Conservation (phyloP, 768 basidiomycete genomes). For the Epithele typhae region DNA sequence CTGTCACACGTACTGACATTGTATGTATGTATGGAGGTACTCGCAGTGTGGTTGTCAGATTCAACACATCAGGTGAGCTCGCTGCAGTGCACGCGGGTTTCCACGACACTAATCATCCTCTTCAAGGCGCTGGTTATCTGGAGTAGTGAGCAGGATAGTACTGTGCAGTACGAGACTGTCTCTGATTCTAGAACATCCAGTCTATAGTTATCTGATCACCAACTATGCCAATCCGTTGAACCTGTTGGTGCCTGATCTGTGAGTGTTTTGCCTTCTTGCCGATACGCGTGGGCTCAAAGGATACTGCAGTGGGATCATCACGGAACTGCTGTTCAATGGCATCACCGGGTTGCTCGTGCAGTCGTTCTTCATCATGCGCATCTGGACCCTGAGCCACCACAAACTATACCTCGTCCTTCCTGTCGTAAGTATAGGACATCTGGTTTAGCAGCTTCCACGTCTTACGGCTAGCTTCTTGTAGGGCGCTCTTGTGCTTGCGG, state of each 20-base stretch:
- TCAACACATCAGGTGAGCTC: not conserved
- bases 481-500: not conserved
- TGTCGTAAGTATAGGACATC: conserved; percentile 40
- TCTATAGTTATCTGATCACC: conserved; percentile 49
- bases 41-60: not conserved
- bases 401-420: conserved; percentile 38
- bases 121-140: not conserved
- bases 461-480: no score
- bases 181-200: no score
- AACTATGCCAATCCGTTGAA: conserved; percentile 42
- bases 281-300: not conserved
- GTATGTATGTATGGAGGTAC: not conserved
- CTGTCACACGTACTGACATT: not conserved
- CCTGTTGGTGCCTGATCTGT: conserved; percentile 45
- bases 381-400: conserved; percentile 37
- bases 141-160: not conserved
- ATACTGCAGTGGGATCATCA: not conserved
- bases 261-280: not conserved
- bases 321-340: conserved; percentile 30
- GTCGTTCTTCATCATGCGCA: conserved; percentile 29
- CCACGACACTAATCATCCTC: not conserved
- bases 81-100: not conserved
- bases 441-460: no score
- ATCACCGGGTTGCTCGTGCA: conserved; percentile 52
- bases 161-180: no score